A percentile compares a stretch with the other conserved stretches of the same genome.
phyloP scores from a whole-genome alignment of 2,329 filamentous ascomycete genomes.

The Elsinoe australis region DNA sequence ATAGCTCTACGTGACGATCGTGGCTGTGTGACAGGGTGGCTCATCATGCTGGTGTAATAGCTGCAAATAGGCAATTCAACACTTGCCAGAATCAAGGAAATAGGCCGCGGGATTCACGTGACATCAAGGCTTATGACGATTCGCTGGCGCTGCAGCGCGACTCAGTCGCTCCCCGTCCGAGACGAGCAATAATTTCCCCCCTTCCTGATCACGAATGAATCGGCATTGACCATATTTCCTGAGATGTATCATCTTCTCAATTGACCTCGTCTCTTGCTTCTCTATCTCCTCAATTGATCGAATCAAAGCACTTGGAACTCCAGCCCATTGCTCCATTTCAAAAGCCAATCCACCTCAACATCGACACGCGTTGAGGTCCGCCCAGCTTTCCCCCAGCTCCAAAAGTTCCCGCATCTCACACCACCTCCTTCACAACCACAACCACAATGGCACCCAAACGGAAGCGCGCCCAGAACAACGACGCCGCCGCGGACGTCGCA shows the following conservation, averaged over 20 bases:
- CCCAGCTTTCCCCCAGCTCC: background rate
- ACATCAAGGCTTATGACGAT: too few relatives aligned
- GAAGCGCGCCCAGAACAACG: constrained; percentile 59
- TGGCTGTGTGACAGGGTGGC: background rate
- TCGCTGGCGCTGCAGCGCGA: constrained; percentile 2
- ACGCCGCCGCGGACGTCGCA: constrained; percentile 42
- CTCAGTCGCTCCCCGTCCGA: background rate
- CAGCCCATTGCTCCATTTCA: too few relatives aligned
- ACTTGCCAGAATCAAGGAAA: background rate
- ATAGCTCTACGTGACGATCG: too few relatives aligned
- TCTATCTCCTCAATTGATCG: background rate
- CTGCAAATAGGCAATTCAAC: background rate
- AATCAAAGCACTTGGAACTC: background rate
- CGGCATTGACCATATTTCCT: constrained; percentile 5
- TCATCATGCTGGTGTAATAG: background rate
- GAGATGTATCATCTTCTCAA: constrained; percentile 7
- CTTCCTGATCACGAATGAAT: background rate
- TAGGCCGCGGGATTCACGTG: too few relatives aligned
- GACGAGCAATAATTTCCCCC: constrained; percentile 9
- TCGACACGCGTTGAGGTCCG: background rate
- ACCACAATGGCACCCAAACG: constrained; percentile 53
- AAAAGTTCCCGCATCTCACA: background rate
- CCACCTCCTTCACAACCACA: constrained; percentile 8
- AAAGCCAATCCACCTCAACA: background rate
- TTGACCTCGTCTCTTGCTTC: constrained; percentile 3